Base-by-base conservation (phyloP, 202 grass and related monocot genomes). In the Cymbopogon flexuosus region DNA sequence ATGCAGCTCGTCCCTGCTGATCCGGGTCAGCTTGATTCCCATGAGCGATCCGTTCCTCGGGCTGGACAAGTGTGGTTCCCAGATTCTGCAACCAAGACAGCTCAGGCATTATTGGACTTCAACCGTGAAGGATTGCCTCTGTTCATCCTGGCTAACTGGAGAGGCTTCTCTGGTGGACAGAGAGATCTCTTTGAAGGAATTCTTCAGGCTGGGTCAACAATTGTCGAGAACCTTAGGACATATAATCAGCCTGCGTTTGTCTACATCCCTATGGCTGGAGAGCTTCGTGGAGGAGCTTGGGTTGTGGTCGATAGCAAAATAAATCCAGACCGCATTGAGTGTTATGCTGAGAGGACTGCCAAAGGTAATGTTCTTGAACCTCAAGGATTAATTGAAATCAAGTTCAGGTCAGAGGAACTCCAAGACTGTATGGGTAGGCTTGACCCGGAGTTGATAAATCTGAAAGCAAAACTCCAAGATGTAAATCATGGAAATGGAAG, bases 21-120 rank as follows among this genome's bases (percentile, higher is more conserved):
- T 45, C 92, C 92, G 45, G 92, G 92, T 5, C 92, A 94, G 78
- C 87, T 75, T 83, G 92, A 94, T 91, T 94, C 92, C 31, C 87
- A 85, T 70, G 92, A 94, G 76, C 72, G 84, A 34, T 77, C 85
- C 60, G 87, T 89, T 70, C 89, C 92, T 65, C 87, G 85, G 43
- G 92, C 92, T 37, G 92, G 92, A 75, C 92, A 94, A 81, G 92
- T 94, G 72, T 94, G 92, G 92, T 94, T 94, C 77, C 92, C 92
- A 8, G 92, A 94, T 78, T 94, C 92, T 78, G 92, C 92, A 11
- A 91, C 92, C 2, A 94, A 94, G 77, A 94, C 92, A 52, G 85
- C 92, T 27, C 92, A 91, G 65, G 89, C 92, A 10, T 85, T 94
- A 43, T 74, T 83, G 58, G 92, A 94, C 67, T 94, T 94, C 69